Base-by-base conservation (phyloP, 1,284 basidiomycete genomes). In the Naganishia sp. region DNA sequence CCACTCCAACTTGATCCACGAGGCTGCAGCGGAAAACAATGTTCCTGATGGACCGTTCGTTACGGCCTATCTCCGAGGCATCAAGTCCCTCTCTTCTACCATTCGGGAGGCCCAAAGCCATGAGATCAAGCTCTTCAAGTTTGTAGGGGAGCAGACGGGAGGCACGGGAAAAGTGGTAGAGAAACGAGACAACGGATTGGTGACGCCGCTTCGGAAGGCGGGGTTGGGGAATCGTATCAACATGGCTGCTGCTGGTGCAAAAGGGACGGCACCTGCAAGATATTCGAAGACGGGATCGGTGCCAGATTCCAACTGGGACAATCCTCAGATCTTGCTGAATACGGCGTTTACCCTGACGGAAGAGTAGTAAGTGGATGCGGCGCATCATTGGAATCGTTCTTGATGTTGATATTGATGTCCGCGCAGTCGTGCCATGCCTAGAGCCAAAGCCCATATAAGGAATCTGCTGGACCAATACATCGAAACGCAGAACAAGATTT, bases 331-430 rank as follows among this genome's bases (percentile, higher is more conserved):
- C 6, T 68, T 76, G 57, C 64, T 80, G 44, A 67, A 65, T 13
- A 77, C 75, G 5, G 76, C 76, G 1, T 57, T 75, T 65, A 75
- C 74, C 64, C 68, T 80, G 5, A 73, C 78, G 16, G 76, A 77
- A 61, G 75, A 77, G 61, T 78, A 78, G 77, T 74, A 57, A 75
- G 73, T 74, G 7, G 1, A 13, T 42, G 43, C n/a, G 11, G 55
- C 6, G 4, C 45, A 9, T 48, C n/a, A 7, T 25, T n/a, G 7
- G 3, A 2, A 7, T 23, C 25, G 4, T n/a, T 28, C 28, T 6
- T 25, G 44, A 61, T 5, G 42, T 31, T 61, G 25, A 61, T 5
- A 45, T 31, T 61, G 25, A 50, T 60, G 13, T 31, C 0, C 36
- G 0, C 11, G 18, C 18, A 78, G 76, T 56, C 74, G 72, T 23